Conservation (phyloP, 768 basidiomycete genomes). For the Pulveroboletus sp. region DNA sequence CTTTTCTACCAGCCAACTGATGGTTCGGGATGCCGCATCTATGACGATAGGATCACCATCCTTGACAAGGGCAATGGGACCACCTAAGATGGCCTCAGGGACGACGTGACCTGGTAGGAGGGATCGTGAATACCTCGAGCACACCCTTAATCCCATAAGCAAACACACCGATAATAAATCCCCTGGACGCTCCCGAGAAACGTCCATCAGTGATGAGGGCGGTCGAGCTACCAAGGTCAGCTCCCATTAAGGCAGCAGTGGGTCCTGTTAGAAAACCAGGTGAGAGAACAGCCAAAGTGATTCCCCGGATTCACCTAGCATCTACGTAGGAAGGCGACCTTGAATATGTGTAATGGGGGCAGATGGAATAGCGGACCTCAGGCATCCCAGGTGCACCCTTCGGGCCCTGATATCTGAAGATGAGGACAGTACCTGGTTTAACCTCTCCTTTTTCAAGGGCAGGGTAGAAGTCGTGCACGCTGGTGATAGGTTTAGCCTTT, state of each 20-base stretch:
- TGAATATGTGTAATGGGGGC: neutral
- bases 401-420: slow-evolving; percentile 86
- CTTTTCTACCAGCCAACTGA: slow-evolving; percentile 71
- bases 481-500: slow-evolving; percentile 23
- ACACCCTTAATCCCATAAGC: neutral
- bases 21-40: slow-evolving; percentile 58
- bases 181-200: slow-evolving; percentile 78
- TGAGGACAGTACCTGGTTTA: slow-evolving; percentile 66
- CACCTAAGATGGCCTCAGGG: slow-evolving; percentile 70
- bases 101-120: slow-evolving; percentile 49
- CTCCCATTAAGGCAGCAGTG: slow-evolving; percentile 80
- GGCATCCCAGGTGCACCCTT: slow-evolving; percentile 94
- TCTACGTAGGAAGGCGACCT: slow-evolving; percentile 25
- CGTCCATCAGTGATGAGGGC: slow-evolving; percentile 87
- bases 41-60: slow-evolving; percentile 80
- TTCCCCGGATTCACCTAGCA: slow-evolving; percentile 36
- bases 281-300: neutral
- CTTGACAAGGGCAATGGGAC: slow-evolving; percentile 81
- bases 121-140: slow-evolving; percentile 37
- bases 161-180: slow-evolving; percentile 52
- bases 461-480: slow-evolving; percentile 66
- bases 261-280: slow-evolving; percentile 43
- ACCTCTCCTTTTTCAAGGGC: slow-evolving; percentile 72
- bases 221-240: slow-evolving; percentile 71
- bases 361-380: slow-evolving; percentile 41